A percentile compares a stretch with the other conserved stretches of the same genome.
Evolutionary conservation across 805 yeast genomes (phyloP).

Genomic region (Candida schatavii): DNA sequence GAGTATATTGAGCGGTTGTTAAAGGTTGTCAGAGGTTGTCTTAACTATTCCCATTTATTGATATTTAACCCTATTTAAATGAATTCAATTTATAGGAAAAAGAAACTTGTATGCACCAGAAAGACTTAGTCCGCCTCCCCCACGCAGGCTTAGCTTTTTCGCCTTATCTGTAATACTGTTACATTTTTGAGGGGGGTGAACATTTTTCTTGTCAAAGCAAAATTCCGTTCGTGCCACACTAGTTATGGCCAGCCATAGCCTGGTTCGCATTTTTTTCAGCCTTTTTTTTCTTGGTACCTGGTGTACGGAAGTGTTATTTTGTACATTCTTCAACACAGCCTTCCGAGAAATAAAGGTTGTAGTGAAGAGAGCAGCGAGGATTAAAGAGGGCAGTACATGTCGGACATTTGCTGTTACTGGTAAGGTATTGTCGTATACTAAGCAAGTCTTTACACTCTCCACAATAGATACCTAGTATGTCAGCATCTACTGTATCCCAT

Average conservation of each 20-base stretch:
- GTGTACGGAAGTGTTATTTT: neutral
- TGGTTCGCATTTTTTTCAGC: neutral
- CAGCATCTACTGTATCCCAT: constrained; percentile 9
- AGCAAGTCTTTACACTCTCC: constrained; percentile 32
- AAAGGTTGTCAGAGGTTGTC: no score
- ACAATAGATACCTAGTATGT: constrained; percentile 28
- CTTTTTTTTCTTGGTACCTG: neutral
- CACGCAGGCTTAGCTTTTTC: no score
- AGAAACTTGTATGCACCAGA: neutral
- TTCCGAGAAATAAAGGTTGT: constrained; percentile 31
- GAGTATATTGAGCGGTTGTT: no score
- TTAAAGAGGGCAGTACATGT: constrained; percentile 30
- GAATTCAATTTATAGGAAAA: neutral
- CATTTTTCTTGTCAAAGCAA: no score
- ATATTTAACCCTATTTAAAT: no score
- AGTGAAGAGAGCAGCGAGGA: constrained; percentile 37
- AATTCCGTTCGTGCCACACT: neutral
- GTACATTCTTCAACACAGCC: neutral
- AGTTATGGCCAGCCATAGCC: neutral
- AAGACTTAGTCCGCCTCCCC: no score
- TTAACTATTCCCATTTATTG: no score
- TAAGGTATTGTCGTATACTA: constrained; percentile 26
- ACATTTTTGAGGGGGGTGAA: no score
- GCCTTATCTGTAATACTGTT: no score
- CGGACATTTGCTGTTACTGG: constrained; percentile 16